Conservation (phyloP, 2,329 filamentous ascomycete genomes). For the Davidsoniella eucalypti region DNA sequence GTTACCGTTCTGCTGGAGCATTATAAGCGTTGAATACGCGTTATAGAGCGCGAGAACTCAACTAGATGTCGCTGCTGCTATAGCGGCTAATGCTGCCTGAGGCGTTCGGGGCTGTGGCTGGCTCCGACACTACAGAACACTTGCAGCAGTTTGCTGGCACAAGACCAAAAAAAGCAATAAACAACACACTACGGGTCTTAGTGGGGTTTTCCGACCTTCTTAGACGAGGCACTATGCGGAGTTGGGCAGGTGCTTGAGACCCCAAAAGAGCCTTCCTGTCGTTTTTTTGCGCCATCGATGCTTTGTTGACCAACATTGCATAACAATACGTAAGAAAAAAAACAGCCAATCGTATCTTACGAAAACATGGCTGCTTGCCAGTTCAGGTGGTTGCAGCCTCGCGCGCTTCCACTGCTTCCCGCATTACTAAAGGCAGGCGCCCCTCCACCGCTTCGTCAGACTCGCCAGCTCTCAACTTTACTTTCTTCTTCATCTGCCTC, state of each 20-base stretch:
- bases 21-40: too few species aligned
- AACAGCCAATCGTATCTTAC: neutral
- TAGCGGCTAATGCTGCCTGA: too few species aligned
- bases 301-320: neutral
- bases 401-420: conserved; percentile 5
- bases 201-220: too few species aligned
- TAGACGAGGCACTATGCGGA: conserved; percentile 2
- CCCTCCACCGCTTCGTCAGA: conserved; percentile 2
- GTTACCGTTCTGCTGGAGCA: too few species aligned
- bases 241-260: conserved; percentile 9
- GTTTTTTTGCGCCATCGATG: neutral
- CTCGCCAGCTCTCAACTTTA: conserved; percentile 2
- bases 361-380: conserved; percentile 6
- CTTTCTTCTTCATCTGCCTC: conserved; percentile 2
- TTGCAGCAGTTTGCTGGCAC: neutral
- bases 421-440: conserved; percentile 6
- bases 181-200: too few species aligned
- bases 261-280: neutral
- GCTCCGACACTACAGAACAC: neutral
- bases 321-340: neutral
- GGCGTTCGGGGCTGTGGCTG: neutral
- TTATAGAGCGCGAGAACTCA: too few species aligned
- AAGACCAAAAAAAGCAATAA: neutral
- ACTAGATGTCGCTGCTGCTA: neutral
- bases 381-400: conserved; percentile 10